phyloP scores from a whole-genome alignment of 371 early-diverging fungal genomes.

The Zychaea mexicana region DNA sequence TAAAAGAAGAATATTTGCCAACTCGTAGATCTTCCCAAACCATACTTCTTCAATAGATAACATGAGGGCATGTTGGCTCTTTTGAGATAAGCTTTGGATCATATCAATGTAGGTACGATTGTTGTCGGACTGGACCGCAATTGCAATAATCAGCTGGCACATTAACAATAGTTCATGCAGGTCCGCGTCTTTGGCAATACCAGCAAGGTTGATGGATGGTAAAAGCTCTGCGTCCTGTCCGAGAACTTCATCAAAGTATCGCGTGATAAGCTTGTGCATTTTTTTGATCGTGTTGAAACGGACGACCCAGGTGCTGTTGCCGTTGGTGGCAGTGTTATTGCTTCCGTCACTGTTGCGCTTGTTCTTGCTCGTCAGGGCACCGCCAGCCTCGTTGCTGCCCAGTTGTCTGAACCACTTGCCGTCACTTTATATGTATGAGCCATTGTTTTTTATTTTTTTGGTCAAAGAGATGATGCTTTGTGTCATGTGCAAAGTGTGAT shows the following conservation, averaged over 20 bases:
- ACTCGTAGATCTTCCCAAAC: background rate
- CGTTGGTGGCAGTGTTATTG: constrained; percentile 46
- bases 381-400: constrained; percentile 11
- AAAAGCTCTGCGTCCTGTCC: constrained; percentile 60
- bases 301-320: constrained; percentile 83
- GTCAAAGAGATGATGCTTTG: background rate
- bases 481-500: no score
- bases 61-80: constrained; percentile 89
- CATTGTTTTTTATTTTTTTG: no score
- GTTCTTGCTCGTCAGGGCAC: constrained; percentile 25
- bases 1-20: no score
- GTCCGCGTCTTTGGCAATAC: constrained; percentile 85
- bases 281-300: constrained; percentile 90
- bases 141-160: constrained; percentile 78
- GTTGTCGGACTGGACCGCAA: constrained; percentile 88
- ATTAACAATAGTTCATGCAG: constrained; percentile 73
- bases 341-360: constrained; percentile 9
- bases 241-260: constrained; percentile 89
- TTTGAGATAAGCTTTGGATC: constrained; percentile 82
- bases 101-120: constrained; percentile 83
- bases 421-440: constrained; percentile 70
- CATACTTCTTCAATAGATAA: constrained; percentile 79
- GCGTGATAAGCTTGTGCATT: constrained; percentile 80
- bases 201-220: constrained; percentile 69
- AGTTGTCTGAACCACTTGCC: constrained; percentile 85